phyloP scores from a whole-genome alignment of 2,329 filamentous ascomycete species.

The Fusarium incarnatum region DNA sequence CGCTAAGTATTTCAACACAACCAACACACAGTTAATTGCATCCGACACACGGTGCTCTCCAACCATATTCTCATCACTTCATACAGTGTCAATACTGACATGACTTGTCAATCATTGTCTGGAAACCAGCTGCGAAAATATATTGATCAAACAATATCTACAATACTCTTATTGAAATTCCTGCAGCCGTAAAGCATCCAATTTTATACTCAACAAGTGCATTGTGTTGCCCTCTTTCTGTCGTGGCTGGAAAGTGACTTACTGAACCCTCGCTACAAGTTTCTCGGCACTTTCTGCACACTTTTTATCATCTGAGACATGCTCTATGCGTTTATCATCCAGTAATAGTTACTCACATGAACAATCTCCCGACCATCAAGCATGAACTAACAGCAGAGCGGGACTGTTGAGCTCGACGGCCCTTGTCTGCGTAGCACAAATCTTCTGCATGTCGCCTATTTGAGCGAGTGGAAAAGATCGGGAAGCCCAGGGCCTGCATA shows the following conservation, averaged over 20 bases:
- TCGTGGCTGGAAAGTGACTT: constrained; percentile 22
- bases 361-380: background rate
- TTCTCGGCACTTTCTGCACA: background rate
- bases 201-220: background rate
- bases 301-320: background rate
- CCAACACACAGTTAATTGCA: constrained; percentile 24
- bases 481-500: background rate
- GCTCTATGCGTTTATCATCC: background rate
- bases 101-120: background rate
- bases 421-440: constrained; percentile 1
- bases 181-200: background rate
- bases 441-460: constrained; percentile 10
- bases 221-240: background rate
- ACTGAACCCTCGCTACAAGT: background rate
- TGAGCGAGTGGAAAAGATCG: constrained; percentile 1
- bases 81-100: constrained; percentile 7
- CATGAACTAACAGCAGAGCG: constrained; percentile 2
- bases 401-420: background rate
- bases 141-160: constrained; percentile 10
- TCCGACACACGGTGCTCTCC: background rate
- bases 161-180: constrained; percentile 30
- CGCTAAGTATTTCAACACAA: constrained; percentile 14
- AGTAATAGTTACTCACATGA: background rate
- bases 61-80: too few species aligned
- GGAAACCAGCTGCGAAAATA: constrained; percentile 8